Base-by-base conservation (phyloP, 805 yeast genomes). In the Lachancea fermentati region DNA sequence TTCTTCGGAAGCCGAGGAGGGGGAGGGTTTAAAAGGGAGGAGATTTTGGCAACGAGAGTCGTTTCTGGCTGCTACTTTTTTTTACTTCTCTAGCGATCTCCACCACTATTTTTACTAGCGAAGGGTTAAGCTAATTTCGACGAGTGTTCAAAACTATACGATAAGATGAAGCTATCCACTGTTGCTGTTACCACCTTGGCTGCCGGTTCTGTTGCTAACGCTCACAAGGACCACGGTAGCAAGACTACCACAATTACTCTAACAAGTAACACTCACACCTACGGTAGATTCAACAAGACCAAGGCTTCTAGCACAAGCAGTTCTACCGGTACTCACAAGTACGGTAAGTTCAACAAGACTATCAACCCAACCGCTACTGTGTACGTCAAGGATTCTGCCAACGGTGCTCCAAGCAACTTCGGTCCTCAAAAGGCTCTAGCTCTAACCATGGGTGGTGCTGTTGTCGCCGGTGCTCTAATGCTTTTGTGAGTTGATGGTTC, bases 241-340 rank as follows among this genome's bases (percentile, higher is more conserved):
- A 71, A 74, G 62, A 70, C 76, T 39, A 50, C 60, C 46, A 54
- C 60, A 28, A 46, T 69, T 4, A 45, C 61, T 34, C 50, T 59
- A 16, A 45, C 75, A 2, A 44, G 66, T 40, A 69, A 71, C 42
- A 76, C 81, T 34, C 79, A 75, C 66, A 68, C 60, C 44, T 63
- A 62, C 47, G 81, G 81, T 43, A 66, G 69, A 52, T 76, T 76
- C 56, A 68, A 76, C 68, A 71, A 69, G 54, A 68, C 73, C 41
- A 39, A 40, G 34, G 46, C 52, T 4, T 50, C 62, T 7, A 38
- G 52, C 13, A 46, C 61, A n/a, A 47, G 72, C 4, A 49, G 55
- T 46, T 26, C 62, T 17, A 62, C 75, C 45, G 74, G 75, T 47
- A 78, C 84, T 41, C 82, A 78, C 67, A 71, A 61, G 46, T 67